Evolutionary conservation across 139 green algal species (phyloP), one percentile per base, ranked within the genome.

Genomic region (Axilococcus clingmanii): DNA sequence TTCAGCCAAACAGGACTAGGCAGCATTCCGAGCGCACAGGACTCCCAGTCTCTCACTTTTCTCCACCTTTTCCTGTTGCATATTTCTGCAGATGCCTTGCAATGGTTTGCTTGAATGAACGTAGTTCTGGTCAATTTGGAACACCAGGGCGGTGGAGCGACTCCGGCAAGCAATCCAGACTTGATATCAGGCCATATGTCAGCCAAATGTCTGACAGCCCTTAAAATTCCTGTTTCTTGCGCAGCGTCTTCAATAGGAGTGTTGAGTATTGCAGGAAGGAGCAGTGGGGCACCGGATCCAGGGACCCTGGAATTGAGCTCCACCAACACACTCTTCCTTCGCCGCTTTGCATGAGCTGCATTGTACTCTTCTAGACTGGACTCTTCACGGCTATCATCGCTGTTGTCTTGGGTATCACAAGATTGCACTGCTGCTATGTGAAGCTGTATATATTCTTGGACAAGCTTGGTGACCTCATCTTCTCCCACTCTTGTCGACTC

Each of bases 1-100:
- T n/a, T n/a, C n/a, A n/a, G n/a, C n/a, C n/a, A n/a, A n/a, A n/a
- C n/a, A n/a, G n/a, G n/a, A 14, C n/a, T 65, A 4, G 74, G 74
- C 63, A 70, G 22, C 28, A 52, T 59, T 25, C 74, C 74, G n/a
- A 82, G 42, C 2, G 74, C 62, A 52, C 74, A 82, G 0, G 72
- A 45, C 23, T n/a, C 24, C 74, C 74, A 82, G 5, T 28, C 12
- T 16, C 8, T 19, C 5, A 34, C 29, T 20, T 15, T 17, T 6
- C 7, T 34, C 44, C 44, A 52, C 22, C 36, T 12, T 43, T n/a
- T 17, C 36, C 36, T 16, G 4, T 33, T 36, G 31, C 38, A 27
- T 34, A n/a, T 17, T 24, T 6, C 22, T n/a, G 20, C 5, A 24
- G 36, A 43, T 23, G 17, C 36, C 22, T 43, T 43, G n/a, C n/a